Base-by-base conservation (phyloP, 352 stramenopile species). In the Globisporangium barbulae region DNA sequence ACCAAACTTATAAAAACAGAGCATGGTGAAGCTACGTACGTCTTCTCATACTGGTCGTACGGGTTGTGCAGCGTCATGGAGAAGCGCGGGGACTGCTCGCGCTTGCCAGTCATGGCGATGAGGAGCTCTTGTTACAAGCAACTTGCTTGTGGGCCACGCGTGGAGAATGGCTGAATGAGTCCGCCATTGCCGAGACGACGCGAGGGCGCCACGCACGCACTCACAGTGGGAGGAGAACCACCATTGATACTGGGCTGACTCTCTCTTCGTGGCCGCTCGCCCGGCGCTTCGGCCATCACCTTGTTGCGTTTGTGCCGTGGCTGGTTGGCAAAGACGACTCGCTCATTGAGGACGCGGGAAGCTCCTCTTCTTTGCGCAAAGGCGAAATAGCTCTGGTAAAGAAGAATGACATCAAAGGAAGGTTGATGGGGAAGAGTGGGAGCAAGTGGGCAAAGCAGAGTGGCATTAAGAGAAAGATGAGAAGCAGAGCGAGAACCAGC, bases 31-130 rank as follows among this genome's bases (percentile, higher is more conserved):
- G 25, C 6, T 6, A 59, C 48, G 48, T 64, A 39, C 53, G 48
- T 53, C 45, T 65, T 59, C 37, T 65, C 59, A 3, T 59, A 53
- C 25, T 65, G 59, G 49, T 65, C 59, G 53, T 61, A 67, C 15
- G 33, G 61, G 53, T 61, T 55, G 13, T 67, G 41, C 15, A 57
- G 28, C 4, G 61, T 67, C 41, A 67, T 67, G n/a, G 61, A 67
- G 42, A 67, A 67, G 1, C 61, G 61, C 15, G 61, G 61, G 5
- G 61, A 67, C 61, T 59, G 35, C 25, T 47, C 61, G 31, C 31
- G 42, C 21, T 60, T 60, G 35, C 35, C 35, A 15, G 22, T 59
- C 48, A 57, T 64, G 39, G 2, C 42, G 37, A 8, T 15, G 25
- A 10, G 17, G n/a, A 37, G 17, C 13, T 19, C 33, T 30, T 45